Evolutionary conservation across 2,329 filamentous ascomycete species (phyloP), one percentile per base, ranked within the genome.

Genomic region (Cytospora paraplurivora): DNA sequence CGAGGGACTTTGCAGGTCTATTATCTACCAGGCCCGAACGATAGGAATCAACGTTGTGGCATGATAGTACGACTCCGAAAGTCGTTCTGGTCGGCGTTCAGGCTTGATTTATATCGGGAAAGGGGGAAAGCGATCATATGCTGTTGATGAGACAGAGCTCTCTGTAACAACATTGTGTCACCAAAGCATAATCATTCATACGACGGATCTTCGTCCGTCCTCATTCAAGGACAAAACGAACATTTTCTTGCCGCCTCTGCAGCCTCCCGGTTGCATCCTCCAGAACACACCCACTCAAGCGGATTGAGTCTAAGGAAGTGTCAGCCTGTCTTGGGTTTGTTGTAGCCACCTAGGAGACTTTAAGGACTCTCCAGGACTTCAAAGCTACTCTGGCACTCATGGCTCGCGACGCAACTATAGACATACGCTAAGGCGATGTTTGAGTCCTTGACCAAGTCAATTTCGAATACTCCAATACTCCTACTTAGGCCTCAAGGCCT

Each of bases 11-110:
- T 92, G 90, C 78, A 88, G 84, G 77, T 86, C 87, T 61, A 81
- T 94, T 66, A 91, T 94, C 69, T 88, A 81, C 69, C 88, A 91
- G 76, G 88, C 88, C 63, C 91, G 87, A 78, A 89, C 88, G 21
- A 87, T 93, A 71, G 91, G 91, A 17, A 84, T 95, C 62, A 80
- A 84, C 55, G 85, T 95, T 49, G 83, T 90, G 63, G 83, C 88
- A 66, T 93, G 71, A 73, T 4, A 59, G 50, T 33, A 27, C 38
- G 4, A 19, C 32, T 37, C 19, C 63, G 27, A 32, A 27, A 44
- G n/a, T 62, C 52, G 17, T 56, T 56, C 32, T 32, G 41, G 62
- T 55, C 54, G 66, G 63, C 59, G 62, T 63, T 67, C 56, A 66
- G 66, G 63, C 59, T 56, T 51, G 57, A 54, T 49, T 64, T 44